Conservation (phyloP, 2,329 filamentous ascomycete genomes). For the Colletotrichum tabaci region DNA sequence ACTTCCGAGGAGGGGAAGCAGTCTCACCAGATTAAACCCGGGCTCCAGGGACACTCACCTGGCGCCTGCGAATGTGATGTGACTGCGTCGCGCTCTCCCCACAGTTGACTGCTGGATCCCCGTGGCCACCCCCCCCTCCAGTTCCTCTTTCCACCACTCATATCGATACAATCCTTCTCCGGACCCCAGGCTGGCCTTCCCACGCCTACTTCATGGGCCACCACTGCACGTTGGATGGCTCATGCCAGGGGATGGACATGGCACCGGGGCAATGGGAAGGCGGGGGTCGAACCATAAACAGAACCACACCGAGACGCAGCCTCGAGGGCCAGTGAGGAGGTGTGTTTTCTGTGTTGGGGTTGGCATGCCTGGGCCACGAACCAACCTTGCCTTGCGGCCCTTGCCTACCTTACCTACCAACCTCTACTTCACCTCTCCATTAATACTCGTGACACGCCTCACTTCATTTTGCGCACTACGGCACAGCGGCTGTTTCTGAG, state of each 20-base stretch:
- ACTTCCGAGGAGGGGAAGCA: slow-evolving; percentile 3
- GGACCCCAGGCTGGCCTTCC: slow-evolving; percentile 34
- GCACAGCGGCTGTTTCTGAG: slow-evolving; percentile 14
- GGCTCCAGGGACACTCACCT: slow-evolving; percentile 29
- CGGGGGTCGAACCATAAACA: slow-evolving; percentile 34
- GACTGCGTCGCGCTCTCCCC: slow-evolving; percentile 18
- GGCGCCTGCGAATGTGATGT: slow-evolving; percentile 8
- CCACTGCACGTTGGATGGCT: slow-evolving; percentile 18
- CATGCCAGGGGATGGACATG: slow-evolving; percentile 19
- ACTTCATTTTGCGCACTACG: slow-evolving; percentile 11
- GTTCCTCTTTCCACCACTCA: slow-evolving; percentile 33
- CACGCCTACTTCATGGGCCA: slow-evolving; percentile 12
- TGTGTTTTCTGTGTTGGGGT: slow-evolving; percentile 26
- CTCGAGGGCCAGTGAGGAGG: background rate
- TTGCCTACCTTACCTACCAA: slow-evolving; percentile 1
- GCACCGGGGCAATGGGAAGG: slow-evolving; percentile 22
- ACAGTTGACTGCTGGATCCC: slow-evolving; percentile 14
- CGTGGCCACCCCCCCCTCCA: slow-evolving; percentile 2
- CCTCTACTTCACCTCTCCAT: slow-evolving; percentile 20
- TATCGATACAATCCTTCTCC: slow-evolving; percentile 36
- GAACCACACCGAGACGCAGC: slow-evolving; percentile 26
- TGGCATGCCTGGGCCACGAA: slow-evolving; percentile 22
- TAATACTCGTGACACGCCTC: slow-evolving; percentile 31
- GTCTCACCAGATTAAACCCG: slow-evolving; percentile 11
- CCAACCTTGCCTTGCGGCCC: background rate